Evolutionary conservation across 2,329 filamentous ascomycete species (phyloP).

Genomic region (Fusarium goolgardi): DNA sequence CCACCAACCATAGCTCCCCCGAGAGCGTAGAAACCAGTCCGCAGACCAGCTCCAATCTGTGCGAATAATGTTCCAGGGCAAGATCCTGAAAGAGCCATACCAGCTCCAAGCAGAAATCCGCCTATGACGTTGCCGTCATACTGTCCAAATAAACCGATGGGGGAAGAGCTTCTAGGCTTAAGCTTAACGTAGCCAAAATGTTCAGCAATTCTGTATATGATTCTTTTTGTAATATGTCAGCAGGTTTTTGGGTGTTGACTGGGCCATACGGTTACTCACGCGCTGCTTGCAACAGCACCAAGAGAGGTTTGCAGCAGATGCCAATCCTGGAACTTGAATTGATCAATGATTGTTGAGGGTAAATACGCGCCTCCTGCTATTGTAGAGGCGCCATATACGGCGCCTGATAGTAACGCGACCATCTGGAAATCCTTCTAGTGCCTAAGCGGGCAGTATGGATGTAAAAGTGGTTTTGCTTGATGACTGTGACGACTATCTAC

Average conservation of each 20-base stretch:
- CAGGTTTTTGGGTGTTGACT: fast-evolving
- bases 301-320: constrained; percentile 75
- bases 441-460: not conserved
- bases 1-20: constrained; percentile 68
- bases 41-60: constrained; percentile 67
- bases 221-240: constrained; percentile 46
- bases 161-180: constrained; percentile 62
- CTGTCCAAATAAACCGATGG: constrained; percentile 62
- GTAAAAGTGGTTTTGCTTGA: not conserved
- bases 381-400: constrained; percentile 71
- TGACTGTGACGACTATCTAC: not conserved
- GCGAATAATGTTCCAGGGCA: constrained; percentile 74
- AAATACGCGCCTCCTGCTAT: constrained; percentile 69
- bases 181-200: constrained; percentile 57
- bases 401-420: constrained; percentile 60
- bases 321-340: constrained; percentile 70
- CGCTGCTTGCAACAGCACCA: constrained; percentile 69
- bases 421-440: constrained; percentile 34
- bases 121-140: constrained; percentile 75
- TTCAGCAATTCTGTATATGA: constrained; percentile 60
- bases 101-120: constrained; percentile 70
- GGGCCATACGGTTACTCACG: constrained; percentile 57
- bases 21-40: constrained; percentile 63
- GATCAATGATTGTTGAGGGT: constrained; percentile 68
- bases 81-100: constrained; percentile 73